Evolutionary conservation across 371 early-diverging fungal genomes (phyloP), one percentile per base, ranked within the genome.

Genomic region (Syncephalis plumigaleata): DNA sequence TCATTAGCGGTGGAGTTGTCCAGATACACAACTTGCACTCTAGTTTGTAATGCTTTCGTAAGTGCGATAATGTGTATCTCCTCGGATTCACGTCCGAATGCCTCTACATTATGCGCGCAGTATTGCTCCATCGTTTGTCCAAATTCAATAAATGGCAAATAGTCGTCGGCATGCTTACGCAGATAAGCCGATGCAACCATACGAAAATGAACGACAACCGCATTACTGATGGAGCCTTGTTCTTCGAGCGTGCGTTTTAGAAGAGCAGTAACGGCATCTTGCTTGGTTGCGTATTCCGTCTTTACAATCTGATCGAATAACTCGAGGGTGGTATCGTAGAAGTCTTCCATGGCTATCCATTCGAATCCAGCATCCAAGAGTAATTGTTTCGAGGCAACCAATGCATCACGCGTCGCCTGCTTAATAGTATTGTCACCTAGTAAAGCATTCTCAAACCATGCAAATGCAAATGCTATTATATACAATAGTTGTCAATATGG

Each of bases 21-120:
- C 57, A 81, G 51, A 50, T 81, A 81, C 0, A 75, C 70, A 13
- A 82, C 71, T 38, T 73, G 61, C 15, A 79, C 63, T 17, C 68
- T 69, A 0, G 75, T 55, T 45, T 69, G 55, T n/a, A 75, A 44
- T 0, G 69, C 75, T 44, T 68, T 72, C 16, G 70, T 68, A 17
- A 82, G 44, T 1, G 75, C 78, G 50, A 73, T 79, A 13, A 82
- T 65, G 49, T 76, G 75, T 31, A 79, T 63, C 45, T 82, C 72
- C 47, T 82, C 82, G 1, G 76, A 70, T 55, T 82, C 82, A 23
- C 73, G 62, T 4, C 76, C 82, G 67, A 82, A 75, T 0, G 77
- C 80, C 47, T 79, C 80, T 0, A 82, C 79, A 47, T 71, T 65
- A 55, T 64, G 66, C 1, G 63, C 57, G 47, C 82, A 80, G 38